Evolutionary conservation across 164 flowering plant genomes (phyloP), one percentile per base, ranked within the genome.

Genomic region (Liriodendron chinense): DNA sequence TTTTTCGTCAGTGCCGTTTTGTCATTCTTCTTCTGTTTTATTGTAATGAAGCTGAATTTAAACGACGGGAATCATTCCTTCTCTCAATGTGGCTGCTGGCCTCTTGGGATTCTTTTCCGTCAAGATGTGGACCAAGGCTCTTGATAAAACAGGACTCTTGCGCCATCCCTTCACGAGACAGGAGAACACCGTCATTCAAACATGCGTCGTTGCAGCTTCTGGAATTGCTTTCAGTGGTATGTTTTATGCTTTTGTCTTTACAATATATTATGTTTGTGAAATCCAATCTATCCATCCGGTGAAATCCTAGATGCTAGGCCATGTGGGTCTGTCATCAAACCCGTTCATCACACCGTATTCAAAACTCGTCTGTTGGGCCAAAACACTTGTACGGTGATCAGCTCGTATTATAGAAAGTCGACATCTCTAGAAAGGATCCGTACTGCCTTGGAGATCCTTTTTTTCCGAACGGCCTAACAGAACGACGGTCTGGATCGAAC

Each of bases 131-230:
- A 86, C 91, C 1, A 47, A 72, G 1, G 1, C 85, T n/a, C 71
- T 87, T 7, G 76, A 66, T 0, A 80, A 74, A 75, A 28, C 70
- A 20, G 89, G 90, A 0, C 21, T 85, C 18, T 50, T 84, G 70
- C 84, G 82, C 48, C 85, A 84, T 79, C 93, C 93, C 0, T 91
- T 91, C 71, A 91, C 92, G 0, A 69, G 93, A 24, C 96, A 91
- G 75, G 96, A 91, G 78, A 91, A 89, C 50, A 91, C 96, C 4
- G 92, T 91, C 47, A 86, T 91, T 34, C 96, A 91, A 57, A 91
- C 96, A 0, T 86, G 87, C 63, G 86, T 91, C 28, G 93, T 88
- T n/a, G 93, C 92, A 13, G 78, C 89, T 7, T 86, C 88, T 56
- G 95, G 95, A 1, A 84, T 91, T 23, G 90, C 91, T 47, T 88